Percentiles rank a stretch among this genome's conserved stretches.
Evolutionary conservation across 176 grass and related monocot genomes (phyloP).

Genomic region (Carex littledalei): DNA sequence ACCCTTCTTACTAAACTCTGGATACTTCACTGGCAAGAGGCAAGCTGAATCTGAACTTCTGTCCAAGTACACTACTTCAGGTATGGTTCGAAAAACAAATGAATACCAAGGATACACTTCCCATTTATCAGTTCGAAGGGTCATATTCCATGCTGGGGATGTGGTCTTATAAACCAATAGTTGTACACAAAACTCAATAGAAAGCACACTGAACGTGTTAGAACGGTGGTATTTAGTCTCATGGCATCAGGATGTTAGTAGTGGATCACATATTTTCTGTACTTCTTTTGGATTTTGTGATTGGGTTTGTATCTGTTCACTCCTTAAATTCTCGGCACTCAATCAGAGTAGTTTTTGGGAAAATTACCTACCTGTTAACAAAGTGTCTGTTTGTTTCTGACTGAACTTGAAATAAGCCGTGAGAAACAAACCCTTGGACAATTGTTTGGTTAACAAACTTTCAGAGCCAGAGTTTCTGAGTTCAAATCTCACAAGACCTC

Average conservation of each 20-base stretch:
- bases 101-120: neutral
- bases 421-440: neutral
- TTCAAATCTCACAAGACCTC: neutral
- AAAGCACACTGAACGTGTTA: neutral
- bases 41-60: conserved; percentile 91
- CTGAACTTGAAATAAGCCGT: too few species aligned
- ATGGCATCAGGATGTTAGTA: neutral
- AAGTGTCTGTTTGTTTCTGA: too few species aligned
- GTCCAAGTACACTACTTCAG: conserved; percentile 84
- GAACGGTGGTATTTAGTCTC: neutral
- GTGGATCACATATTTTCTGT: too few species aligned
- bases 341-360: too few species aligned
- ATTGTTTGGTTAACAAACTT: neutral
- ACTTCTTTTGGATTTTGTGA: too few species aligned
- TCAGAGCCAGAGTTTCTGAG: neutral
- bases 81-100: conserved; percentile 29
- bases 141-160: neutral
- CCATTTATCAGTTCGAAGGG: neutral
- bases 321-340: too few species aligned
- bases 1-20: conserved; percentile 58
- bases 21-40: conserved; percentile 94
- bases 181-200: neutral
- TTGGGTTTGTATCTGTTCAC: too few species aligned
- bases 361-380: too few species aligned
- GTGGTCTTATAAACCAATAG: neutral